A percentile compares a stretch with the other conserved stretches of the same genome.
phyloP scores from a whole-genome alignment of 2,329 filamentous ascomycete species.

The Paecilomyces formosus region DNA sequence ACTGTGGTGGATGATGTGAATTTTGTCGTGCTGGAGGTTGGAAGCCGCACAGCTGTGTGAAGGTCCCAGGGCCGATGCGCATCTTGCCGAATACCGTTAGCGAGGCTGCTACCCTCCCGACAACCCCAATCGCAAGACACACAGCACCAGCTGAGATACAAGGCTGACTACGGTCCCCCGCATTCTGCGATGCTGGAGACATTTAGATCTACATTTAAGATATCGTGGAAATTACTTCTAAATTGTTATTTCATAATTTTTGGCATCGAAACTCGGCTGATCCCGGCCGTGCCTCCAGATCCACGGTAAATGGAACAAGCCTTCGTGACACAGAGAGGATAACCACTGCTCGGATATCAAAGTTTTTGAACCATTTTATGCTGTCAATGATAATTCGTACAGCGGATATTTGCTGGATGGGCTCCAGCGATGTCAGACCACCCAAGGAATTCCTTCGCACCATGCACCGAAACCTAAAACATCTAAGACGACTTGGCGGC shows the following conservation, averaged over 20 bases:
- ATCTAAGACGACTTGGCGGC: slow-evolving; percentile 54
- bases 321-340: slow-evolving; percentile 10
- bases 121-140: slow-evolving; percentile 14
- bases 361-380: slow-evolving; percentile 35
- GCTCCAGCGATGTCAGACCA: slow-evolving; percentile 21
- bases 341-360: slow-evolving; percentile 30
- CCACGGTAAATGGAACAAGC: slow-evolving; percentile 8
- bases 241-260: slow-evolving; percentile 8
- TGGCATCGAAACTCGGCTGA: slow-evolving; percentile 6
- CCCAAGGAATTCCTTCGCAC: slow-evolving; percentile 35
- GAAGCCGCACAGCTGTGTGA: slow-evolving; percentile 33
- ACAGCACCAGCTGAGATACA: neutral
- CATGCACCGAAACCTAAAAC: slow-evolving; percentile 34
- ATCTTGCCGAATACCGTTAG: slow-evolving; percentile 32
- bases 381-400: slow-evolving; percentile 35
- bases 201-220: neutral
- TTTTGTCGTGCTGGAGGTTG: slow-evolving; percentile 30
- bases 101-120: slow-evolving; percentile 27
- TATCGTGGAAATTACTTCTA: slow-evolving; percentile 1
- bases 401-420: slow-evolving; percentile 28
- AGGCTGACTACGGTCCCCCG: neutral
- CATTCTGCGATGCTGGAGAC: neutral
- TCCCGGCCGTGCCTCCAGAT: slow-evolving; percentile 9
- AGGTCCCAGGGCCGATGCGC: slow-evolving; percentile 15
- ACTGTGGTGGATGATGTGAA: slow-evolving; percentile 28